Evolutionary conservation across 768 basidiomycete genomes (phyloP), one percentile per base, ranked within the genome.

Genomic region (Amanita rubescens): DNA sequence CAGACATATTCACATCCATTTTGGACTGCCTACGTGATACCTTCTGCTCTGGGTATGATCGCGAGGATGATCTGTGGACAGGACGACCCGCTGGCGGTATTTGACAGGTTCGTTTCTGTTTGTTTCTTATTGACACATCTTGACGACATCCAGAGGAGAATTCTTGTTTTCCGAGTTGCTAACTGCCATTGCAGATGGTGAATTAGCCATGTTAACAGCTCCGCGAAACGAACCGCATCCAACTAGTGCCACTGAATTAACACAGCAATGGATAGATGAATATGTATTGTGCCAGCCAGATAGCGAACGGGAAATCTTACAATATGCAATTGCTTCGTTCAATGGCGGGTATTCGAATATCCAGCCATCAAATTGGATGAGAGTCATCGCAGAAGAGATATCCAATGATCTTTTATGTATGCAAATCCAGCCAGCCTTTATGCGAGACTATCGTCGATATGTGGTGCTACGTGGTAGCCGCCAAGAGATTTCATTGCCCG

Each of bases 1-100:
- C 70, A 78, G 59, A 65, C 86, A 12, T 65, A 71, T 51, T 70
- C 75, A 37, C 87, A 90, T 60, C 83, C 81, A 20, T 61, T 84
- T 15, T 91, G 87, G 87, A 69, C 69, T 10, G 80, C 80, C 50
- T 90, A 84, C 62, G 69, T 91, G 20, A 62, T 82, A 6, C 87
- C 89, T 7, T 73, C 77, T 50, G 80, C 79, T 15, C 66, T 91
- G 25, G 86, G 83, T 51, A 68, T 81, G 63, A 72, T 76, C 1
- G 73, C 74, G 34, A 75, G 69, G 52, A 35, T 74, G 17, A 65
- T 65, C 35, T 74, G 69, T 35, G 57, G 62, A 11, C 62, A 64
- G 19, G 63, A 67, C 15, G 75, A 81, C 57, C 75, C 78, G 5
- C 38, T 78, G 14, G 59, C 57, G 9, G 56, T 68, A 11, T 73